phyloP scores from a whole-genome alignment of 805 yeast species.

The Candida loeiensis region DNA sequence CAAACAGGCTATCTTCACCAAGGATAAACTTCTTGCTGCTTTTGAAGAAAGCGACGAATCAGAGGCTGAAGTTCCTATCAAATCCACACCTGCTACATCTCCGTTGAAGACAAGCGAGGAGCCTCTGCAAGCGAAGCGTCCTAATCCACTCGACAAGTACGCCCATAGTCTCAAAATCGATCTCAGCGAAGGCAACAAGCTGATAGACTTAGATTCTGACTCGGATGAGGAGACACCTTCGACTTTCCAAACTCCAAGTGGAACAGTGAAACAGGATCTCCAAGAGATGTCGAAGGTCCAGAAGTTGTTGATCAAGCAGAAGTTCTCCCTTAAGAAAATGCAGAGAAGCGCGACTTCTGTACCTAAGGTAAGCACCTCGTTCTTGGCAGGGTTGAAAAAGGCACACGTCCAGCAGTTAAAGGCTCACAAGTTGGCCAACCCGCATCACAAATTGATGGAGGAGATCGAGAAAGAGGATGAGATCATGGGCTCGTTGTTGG shows the following conservation, averaged over 20 bases:
- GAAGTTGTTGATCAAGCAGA: slow-evolving; percentile 29
- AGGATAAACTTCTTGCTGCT: slow-evolving; percentile 30
- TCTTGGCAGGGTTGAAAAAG: slow-evolving; percentile 36
- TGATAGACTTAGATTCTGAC: slow-evolving; percentile 29
- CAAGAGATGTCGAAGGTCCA: slow-evolving; percentile 34
- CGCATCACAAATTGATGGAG: slow-evolving; percentile 27
- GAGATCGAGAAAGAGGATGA: slow-evolving; percentile 43
- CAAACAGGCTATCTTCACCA: slow-evolving; percentile 25
- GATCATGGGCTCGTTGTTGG: slow-evolving; percentile 43
- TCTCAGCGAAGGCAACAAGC: slow-evolving; percentile 18
- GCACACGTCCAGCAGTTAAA: slow-evolving; percentile 46
- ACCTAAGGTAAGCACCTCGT: slow-evolving; percentile 17
- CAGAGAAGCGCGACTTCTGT: slow-evolving; percentile 7
- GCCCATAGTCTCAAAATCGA: slow-evolving; percentile 29
- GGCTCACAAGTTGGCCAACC: slow-evolving; percentile 19
- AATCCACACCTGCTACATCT: slow-evolving; percentile 33
- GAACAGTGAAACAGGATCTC: not conserved
- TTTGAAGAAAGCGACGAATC: slow-evolving; percentile 25
- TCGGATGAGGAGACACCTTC: slow-evolving; percentile 18
- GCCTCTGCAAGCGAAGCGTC: not conserved
- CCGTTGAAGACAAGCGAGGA: slow-evolving; percentile 17
- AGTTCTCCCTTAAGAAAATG: slow-evolving; percentile 24
- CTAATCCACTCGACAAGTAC: slow-evolving; percentile 33
- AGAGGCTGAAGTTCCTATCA: slow-evolving; percentile 10
- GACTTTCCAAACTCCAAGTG: slow-evolving; percentile 10